Percentiles rank a stretch among this genome's conserved stretches.
These are phyloP conservation scores for Rubia yunnanensis DNA, from an alignment of 257 asterid species.

Conservation along the genomic window DNA sequence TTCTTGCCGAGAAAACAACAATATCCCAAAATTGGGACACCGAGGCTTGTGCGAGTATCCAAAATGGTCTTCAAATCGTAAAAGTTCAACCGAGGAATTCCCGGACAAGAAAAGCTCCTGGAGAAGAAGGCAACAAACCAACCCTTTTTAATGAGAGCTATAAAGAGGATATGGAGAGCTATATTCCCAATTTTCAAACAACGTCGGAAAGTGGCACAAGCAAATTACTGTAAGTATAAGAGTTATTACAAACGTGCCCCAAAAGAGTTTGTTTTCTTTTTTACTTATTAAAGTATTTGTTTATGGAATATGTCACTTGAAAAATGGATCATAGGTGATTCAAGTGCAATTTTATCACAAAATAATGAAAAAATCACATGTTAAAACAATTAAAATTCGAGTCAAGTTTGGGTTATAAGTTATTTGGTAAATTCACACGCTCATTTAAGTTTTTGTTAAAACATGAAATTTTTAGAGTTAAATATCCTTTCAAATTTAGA, in stretches of 20 bases:
- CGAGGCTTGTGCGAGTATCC: slow-evolving; percentile 3
- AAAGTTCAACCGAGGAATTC: not conserved
- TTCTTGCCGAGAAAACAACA: slow-evolving; percentile 9
- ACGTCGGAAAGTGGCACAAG: not conserved
- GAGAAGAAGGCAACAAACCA: not conserved
- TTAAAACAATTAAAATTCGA: no score
- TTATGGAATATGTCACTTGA: no score
- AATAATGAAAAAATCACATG: no score
- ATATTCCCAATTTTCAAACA: not conserved
- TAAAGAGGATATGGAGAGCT: not conserved
- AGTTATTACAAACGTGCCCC: not conserved
- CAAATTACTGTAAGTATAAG: not conserved
- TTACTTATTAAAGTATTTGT: not conserved
- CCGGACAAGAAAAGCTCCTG: slow-evolving; percentile 5
- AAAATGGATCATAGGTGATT: no score
- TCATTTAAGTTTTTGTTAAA: no score
- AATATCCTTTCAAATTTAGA: no score
- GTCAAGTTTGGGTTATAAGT: no score
- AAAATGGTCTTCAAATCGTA: slow-evolving; percentile 16
- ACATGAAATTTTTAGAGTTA: no score
- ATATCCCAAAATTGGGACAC: slow-evolving; percentile 4
- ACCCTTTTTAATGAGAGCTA: not conserved
- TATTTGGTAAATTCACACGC: no score
- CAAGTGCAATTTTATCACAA: no score
- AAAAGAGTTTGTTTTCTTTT: not conserved